Evolutionary conservation across 164 flowering plant species (phyloP).

Genomic region (Umbellularia californica): DNA sequence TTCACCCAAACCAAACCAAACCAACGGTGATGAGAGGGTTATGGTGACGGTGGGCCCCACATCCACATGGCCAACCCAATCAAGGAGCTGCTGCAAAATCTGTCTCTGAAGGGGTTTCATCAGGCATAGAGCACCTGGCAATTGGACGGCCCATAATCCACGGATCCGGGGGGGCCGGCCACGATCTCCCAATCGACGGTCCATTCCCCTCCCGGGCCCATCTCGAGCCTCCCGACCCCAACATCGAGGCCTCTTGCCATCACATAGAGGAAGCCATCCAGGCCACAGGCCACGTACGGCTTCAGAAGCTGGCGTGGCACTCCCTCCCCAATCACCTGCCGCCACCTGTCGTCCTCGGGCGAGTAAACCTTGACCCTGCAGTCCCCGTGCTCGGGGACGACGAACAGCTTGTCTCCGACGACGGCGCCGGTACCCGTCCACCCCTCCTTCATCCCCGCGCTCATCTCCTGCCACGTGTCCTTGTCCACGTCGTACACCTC

Average conservation of each 20-base stretch:
- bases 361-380: constrained; percentile 37
- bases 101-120: too few species aligned
- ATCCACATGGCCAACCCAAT: too few species aligned
- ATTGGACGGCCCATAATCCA: constrained; percentile 29
- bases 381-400: constrained; percentile 46
- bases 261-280: constrained; percentile 38
- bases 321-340: constrained; percentile 28
- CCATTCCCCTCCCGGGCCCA: constrained; percentile 7
- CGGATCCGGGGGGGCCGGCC: constrained; percentile 31
- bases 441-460: constrained; percentile 48
- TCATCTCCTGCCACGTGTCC: constrained; percentile 52
- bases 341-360: constrained; percentile 40
- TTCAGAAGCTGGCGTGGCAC: constrained; percentile 39
- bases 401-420: constrained; percentile 31
- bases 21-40: too few species aligned
- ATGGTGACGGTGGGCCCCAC: too few species aligned
- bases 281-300: constrained; percentile 37
- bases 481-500: constrained; percentile 33
- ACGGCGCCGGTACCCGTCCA: constrained; percentile 52
- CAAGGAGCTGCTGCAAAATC: too few species aligned
- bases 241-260: constrained; percentile 31
- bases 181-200: constrained; percentile 41
- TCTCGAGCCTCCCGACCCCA: constrained; percentile 33
- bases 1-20: too few species aligned
- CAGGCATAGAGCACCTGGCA: constrained; percentile 38